Evolutionary conservation across 2,329 filamentous ascomycete genomes (phyloP), one percentile per base, ranked within the genome.

Genomic region (Cadophora luteo-olivacea): DNA sequence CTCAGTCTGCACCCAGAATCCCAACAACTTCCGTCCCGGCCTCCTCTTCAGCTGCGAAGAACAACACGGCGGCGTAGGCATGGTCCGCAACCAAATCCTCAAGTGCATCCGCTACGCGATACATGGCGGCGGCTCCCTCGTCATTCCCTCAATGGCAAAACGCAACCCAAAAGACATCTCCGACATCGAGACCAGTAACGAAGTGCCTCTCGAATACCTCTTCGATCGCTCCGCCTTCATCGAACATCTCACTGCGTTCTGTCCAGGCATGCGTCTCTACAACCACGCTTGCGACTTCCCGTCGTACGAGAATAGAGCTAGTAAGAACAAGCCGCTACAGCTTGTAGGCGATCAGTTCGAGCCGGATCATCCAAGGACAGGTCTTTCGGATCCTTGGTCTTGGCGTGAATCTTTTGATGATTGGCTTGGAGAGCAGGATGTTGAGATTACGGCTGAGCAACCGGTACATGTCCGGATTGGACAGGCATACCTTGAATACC

Each of bases 401-500:
- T 77, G 75, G 75, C 65, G 72, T 3, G 64, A 41, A 1, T 49
- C 66, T 12, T 75, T 76, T 48, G 69, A 73, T 32, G 49, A 8
- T 11, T 77, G 75, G 75, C 68, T 77, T 4, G 33, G 38, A 22
- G 62, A 52, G 14, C 62, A 45, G 67, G 66, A 24, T 57, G 64
- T 58, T 51, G 11, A 16, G 7, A 7, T 33, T 19, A 22, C 9
- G 5, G 0, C 29, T 29, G 22, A 4, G 2, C 29, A 33, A 9
- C 54, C 54, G 8, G 29, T 65, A 24, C 55, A 48, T 16, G 29
- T 60, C 19, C 29, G 57, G 57, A 8, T 80, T 48, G 75, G 71
- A 24, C 78, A 78, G 65, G 76, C 78, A 0, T 80, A 76, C 64
- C 76, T 80, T 61, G 77, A 80, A 62, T 80, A 79, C 63, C 79